A percentile compares a stretch with the other conserved stretches of the same genome.
Conservation (phyloP, 192 early-diverging fungal genomes). For the Rhizophagus sp. region DNA sequence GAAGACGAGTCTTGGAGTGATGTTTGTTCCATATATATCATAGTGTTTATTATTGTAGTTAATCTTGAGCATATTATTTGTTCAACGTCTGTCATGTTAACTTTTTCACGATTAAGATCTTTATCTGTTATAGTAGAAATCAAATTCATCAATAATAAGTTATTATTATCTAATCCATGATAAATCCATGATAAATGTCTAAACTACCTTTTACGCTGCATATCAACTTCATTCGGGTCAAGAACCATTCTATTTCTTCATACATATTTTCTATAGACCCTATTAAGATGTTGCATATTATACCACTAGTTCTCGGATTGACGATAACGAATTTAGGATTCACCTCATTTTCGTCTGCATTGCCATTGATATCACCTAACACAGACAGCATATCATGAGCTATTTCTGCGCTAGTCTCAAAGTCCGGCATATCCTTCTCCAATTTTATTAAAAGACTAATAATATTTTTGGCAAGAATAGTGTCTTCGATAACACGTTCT, state of each 20-base stretch:
- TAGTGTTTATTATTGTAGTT: conserved; percentile 38
- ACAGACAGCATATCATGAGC: conserved; percentile 33
- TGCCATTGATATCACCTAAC: conserved; percentile 30
- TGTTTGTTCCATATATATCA: conserved; percentile 45
- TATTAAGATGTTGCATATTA: conserved; percentile 41
- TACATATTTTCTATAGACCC: conserved; percentile 43
- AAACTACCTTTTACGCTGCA: conserved; percentile 26
- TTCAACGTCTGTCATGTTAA: conserved; percentile 37
- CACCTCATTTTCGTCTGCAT: conserved; percentile 33
- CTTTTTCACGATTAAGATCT: not conserved
- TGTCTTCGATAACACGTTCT: conserved; percentile 49
- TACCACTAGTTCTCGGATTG: conserved; percentile 41
- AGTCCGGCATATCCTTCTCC: conserved; percentile 36
- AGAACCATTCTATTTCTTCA: conserved; percentile 54
- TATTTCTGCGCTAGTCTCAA: conserved; percentile 35
- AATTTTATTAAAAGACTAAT: conserved; percentile 43
- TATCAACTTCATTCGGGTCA: conserved; percentile 39
- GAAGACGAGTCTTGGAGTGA: conserved; percentile 40
- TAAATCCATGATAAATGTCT: not conserved
- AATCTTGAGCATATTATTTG: conserved; percentile 42
- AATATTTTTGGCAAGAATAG: conserved; percentile 37
- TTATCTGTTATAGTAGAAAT: not conserved
- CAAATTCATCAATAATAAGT: not conserved
- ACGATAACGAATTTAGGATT: conserved; percentile 40
- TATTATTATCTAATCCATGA: not conserved